Percentiles rank a stretch among this genome's conserved stretches.
These are phyloP conservation scores for Chlamydomonas asymmetrica DNA, from an alignment of 139 green algal species.

Conservation along the genomic window DNA sequence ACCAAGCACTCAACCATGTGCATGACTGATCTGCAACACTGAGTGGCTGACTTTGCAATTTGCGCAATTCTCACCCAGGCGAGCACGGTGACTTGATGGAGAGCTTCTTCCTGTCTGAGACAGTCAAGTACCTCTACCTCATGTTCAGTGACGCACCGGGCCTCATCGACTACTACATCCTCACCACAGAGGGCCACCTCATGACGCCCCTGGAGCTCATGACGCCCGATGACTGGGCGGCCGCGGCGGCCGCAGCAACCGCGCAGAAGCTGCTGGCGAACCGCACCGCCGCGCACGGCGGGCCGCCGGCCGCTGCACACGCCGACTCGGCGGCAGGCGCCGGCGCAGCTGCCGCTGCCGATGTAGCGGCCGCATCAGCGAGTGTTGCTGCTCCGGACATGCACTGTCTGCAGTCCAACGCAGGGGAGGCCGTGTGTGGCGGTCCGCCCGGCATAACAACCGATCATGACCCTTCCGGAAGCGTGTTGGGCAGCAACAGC, in stretches of 20 bases:
- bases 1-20: too few relatives aligned
- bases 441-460: too few relatives aligned
- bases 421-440: too few relatives aligned
- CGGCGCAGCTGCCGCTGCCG: neutral
- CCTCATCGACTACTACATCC: slow-evolving; percentile 57
- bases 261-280: neutral
- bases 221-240: slow-evolving; percentile 3
- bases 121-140: slow-evolving; percentile 89
- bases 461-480: too few relatives aligned
- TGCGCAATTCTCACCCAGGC: slow-evolving; percentile 35
- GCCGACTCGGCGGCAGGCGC: neutral
- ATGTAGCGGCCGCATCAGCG: neutral
- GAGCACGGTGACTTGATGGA: slow-evolving; percentile 84
- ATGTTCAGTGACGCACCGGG: slow-evolving; percentile 53
- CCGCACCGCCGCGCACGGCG: neutral
- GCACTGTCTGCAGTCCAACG: too few relatives aligned
- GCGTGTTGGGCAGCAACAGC: neutral
- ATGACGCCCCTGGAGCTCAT: slow-evolving; percentile 38
- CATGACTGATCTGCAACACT: too few relatives aligned
- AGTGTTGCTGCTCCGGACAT: neutral
- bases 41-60: neutral
- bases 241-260: neutral
- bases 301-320: neutral
- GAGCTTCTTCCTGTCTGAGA: slow-evolving; percentile 91
- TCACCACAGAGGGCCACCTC: slow-evolving; percentile 71